Evolutionary conservation across 2,329 filamentous ascomycete species (phyloP).

Genomic region (Gyromitra esculenta): DNA sequence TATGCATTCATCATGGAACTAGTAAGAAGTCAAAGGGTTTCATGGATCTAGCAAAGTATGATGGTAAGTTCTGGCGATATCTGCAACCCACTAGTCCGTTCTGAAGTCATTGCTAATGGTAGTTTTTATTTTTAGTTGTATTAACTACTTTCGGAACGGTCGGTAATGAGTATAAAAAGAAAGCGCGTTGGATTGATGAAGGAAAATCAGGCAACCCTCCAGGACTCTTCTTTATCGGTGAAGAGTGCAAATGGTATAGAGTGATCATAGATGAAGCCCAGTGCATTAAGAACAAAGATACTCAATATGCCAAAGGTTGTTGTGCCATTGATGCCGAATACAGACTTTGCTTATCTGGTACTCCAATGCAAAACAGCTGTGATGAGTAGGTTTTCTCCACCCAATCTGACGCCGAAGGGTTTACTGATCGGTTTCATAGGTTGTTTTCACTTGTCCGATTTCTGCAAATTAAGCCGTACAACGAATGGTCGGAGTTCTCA

Average conservation of each 20-base stretch:
- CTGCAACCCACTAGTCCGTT: neutral
- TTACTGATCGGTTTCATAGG: slow-evolving; percentile 41
- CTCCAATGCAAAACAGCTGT: slow-evolving; percentile 88
- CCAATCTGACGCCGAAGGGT: neutral
- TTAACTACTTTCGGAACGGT: slow-evolving; percentile 82
- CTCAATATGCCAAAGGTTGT: slow-evolving; percentile 70
- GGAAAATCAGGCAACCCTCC: slow-evolving; percentile 59
- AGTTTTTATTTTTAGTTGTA: slow-evolving; percentile 65
- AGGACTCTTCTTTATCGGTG: slow-evolving; percentile 70
- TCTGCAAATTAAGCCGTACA: slow-evolving; percentile 79
- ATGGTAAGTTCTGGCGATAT: slow-evolving; percentile 60
- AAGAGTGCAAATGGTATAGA: slow-evolving; percentile 71
- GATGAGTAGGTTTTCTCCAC: slow-evolving; percentile 65
- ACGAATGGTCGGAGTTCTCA: slow-evolving; percentile 71
- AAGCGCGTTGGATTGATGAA: slow-evolving; percentile 63
- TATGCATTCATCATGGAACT: slow-evolving; percentile 74
- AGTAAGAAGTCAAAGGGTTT: slow-evolving; percentile 68
- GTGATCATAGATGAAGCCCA: slow-evolving; percentile 74
- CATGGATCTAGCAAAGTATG: slow-evolving; percentile 70
- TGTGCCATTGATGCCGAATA: slow-evolving; percentile 69
- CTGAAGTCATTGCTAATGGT: slow-evolving; percentile 14
- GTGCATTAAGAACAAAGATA: slow-evolving; percentile 78
- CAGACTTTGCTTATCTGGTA: slow-evolving; percentile 80
- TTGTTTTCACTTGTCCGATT: slow-evolving; percentile 78
- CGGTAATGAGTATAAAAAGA: slow-evolving; percentile 72